Evolutionary conservation across 169 alveolate species (phyloP), one percentile per base, ranked within the genome.

Genomic region (Cryptosporidium meleagridis): DNA sequence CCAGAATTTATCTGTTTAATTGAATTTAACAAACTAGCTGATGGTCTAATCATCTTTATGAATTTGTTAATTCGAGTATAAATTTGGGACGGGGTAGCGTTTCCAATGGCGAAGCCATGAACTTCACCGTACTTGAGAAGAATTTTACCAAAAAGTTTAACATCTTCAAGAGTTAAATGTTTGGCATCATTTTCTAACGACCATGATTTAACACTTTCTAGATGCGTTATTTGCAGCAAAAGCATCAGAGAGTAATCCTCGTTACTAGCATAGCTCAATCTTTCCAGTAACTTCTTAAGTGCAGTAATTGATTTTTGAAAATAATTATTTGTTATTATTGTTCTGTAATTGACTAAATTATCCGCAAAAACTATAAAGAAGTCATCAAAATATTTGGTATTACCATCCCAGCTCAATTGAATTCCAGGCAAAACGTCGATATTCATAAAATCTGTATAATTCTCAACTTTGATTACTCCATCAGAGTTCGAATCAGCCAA

Each of bases 51-150:
- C 21, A 31, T 9, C 23, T 41, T 73, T 9, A 73, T 53, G 8
- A 59, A 58, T 8, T 16, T 7, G 18, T 73, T 31, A 16, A 73
- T 37, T 10, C 59, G 37, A 41, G 21, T 44, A 62, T 41, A 61
- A 23, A 73, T 37, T 51, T 80, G 89, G n/a, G 33, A 39, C n/a
- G 75, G 75, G n/a, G 73, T 80, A 21, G 53, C 44, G 53, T 80
- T 80, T 18, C 89, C 89, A 39, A 65, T 80, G 23, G 39, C 75
- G 16, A 80, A 29, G 31, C 89, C 89, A 14, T 67, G 59, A 23
- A 80, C 51, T n/a, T 80, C 80, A 1, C 89, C 89, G n/a, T 80
- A 80, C 16, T 65, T 80, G 0, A 80, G 65, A 5, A 80, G 67
- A 16, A 80, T n/a, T 31, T 41, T 80, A 18, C 89, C 89, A 41